These are phyloP conservation scores for Aspergillus glaucus DNA, from an alignment of 2,329 filamentous ascomycete species.

Conservation along the genomic window DNA sequence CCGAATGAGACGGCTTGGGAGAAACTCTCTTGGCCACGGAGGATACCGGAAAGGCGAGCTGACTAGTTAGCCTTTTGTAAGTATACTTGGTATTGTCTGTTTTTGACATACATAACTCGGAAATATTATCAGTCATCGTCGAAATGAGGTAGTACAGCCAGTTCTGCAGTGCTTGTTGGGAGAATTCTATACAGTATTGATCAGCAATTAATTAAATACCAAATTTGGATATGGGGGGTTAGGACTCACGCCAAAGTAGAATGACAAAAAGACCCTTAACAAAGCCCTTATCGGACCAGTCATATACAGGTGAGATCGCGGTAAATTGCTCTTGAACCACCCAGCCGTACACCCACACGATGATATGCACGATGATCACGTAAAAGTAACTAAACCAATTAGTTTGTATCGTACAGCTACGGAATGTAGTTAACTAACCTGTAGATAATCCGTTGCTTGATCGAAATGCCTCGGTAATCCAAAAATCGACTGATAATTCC, in stretches of 20 bases:
- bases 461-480: constrained; percentile 35
- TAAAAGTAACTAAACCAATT: constrained; percentile 37
- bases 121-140: constrained; percentile 52
- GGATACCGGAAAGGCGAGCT: constrained; percentile 37
- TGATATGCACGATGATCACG: constrained; percentile 39
- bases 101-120: constrained; percentile 33
- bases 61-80: constrained; percentile 2
- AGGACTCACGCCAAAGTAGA: constrained; percentile 37
- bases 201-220: not conserved
- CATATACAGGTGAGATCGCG: constrained; percentile 32
- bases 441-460: constrained; percentile 39
- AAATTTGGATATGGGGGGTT: not conserved
- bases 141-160: constrained; percentile 53
- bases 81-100: too few relatives aligned
- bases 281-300: constrained; percentile 42
- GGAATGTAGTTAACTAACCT: constrained; percentile 10
- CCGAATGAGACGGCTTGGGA: constrained; percentile 41
- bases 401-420: not conserved
- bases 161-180: constrained; percentile 49
- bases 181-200: constrained; percentile 27
- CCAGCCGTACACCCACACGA: constrained; percentile 50
- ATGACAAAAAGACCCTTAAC: constrained; percentile 45
- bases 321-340: constrained; percentile 49
- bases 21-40: constrained; percentile 43
- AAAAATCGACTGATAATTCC: constrained; percentile 42